These are phyloP conservation scores for Digitaria exilis DNA, from an alignment of 202 grass and related monocot species.

Conservation along the genomic window DNA sequence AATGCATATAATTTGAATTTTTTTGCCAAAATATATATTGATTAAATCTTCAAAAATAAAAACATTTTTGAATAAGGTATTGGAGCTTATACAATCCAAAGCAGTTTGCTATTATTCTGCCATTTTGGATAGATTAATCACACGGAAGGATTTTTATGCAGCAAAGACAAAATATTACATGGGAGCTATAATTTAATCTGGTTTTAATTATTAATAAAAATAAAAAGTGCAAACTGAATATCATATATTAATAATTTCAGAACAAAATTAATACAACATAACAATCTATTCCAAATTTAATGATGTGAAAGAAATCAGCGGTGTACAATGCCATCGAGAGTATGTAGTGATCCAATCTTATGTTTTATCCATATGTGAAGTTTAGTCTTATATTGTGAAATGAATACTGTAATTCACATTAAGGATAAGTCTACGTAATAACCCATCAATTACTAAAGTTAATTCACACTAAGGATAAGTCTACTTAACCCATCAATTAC, in stretches of 20 bases:
- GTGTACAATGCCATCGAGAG: background rate
- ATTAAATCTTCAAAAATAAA: background rate
- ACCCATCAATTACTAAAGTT: no score
- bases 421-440: no score
- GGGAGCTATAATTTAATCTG: background rate
- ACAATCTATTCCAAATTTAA: no score
- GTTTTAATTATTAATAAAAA: no score
- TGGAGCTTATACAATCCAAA: background rate
- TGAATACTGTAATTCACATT: background rate
- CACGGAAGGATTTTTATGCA: background rate
- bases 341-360: background rate
- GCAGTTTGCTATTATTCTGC: no score
- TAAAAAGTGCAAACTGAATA: no score
- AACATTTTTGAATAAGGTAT: background rate
- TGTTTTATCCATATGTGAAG: background rate
- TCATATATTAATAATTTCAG: no score
- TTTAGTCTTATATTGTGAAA: background rate
- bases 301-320: background rate
- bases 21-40: no score
- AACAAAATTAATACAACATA: no score
- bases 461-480: no score
- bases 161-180: slow-evolving; percentile 4
- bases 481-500: background rate
- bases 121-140: background rate
- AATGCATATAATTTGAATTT: no score